Conservation (phyloP, 768 basidiomycete species). For the Boletus rufocinnamomeus region DNA sequence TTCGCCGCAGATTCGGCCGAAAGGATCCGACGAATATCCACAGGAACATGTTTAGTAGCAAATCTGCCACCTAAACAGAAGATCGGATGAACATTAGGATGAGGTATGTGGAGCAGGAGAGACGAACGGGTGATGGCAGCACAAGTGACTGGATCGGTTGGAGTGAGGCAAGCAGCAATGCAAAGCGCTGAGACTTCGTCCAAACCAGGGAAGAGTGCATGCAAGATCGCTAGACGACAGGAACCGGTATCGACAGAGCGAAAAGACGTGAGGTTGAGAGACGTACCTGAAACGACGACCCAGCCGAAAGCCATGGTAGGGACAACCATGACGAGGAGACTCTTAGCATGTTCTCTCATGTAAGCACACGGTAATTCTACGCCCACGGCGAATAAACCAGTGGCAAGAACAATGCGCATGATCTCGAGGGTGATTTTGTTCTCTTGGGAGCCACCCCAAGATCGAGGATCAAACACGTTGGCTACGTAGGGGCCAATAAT, state of each 20-base stretch:
- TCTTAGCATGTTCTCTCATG: constrained; percentile 75
- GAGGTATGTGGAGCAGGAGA: neutral
- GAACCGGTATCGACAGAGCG: neutral
- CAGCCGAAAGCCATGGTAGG: constrained; percentile 87
- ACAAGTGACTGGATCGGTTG: constrained; percentile 93
- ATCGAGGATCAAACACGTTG: constrained; percentile 72
- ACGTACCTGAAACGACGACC: constrained; percentile 69
- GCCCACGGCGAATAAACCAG: constrained; percentile 92
- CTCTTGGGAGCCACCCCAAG: constrained; percentile 62
- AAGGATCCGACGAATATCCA: constrained; percentile 76
- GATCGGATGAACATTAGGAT: neutral
- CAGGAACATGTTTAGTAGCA: constrained; percentile 68
- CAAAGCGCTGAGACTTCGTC: constrained; percentile 76
- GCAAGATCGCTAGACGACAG: constrained; percentile 57
- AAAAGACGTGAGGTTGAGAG: neutral
- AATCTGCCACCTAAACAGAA: constrained; percentile 60
- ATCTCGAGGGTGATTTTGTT: constrained; percentile 81
- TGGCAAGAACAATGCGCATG: constrained; percentile 85
- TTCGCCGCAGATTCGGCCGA: constrained; percentile 93
- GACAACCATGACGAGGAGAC: constrained; percentile 68
- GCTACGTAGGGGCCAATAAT: constrained; percentile 73
- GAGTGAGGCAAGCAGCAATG: constrained; percentile 87
- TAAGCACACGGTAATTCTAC: constrained; percentile 90
- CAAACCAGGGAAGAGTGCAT: constrained; percentile 69
- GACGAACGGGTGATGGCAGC: constrained; percentile 72